Evolutionary conservation across 306 rosid species (phyloP).

Genomic region (cucumber (Cucumis sativus)): Cucumber_9930_V3 NC_026660.2:7905501-7906000

Average conservation of each 20-base stretch:
- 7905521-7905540: background rate
- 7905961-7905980: background rate
- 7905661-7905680: conserved; percentile 19
- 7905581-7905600: conserved; percentile 48
- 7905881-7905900: too few species aligned
- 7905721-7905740: conserved; percentile 24
- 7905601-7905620: conserved; percentile 45
- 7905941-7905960: too few species aligned
- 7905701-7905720: conserved; percentile 7
- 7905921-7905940: too few species aligned
- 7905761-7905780: background rate
- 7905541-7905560: background rate
- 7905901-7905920: too few species aligned
- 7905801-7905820: too few species aligned
- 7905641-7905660: conserved; percentile 16
- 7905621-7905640: conserved; percentile 35
- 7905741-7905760: conserved; percentile 76
- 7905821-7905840: too few species aligned
- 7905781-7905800: too few species aligned
- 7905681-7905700: conserved; percentile 11
- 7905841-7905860: too few species aligned
- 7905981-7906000: conserved; percentile 39
- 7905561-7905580: background rate
- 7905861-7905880: too few species aligned
- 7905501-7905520: background rate